Conservation (phyloP, 2,329 filamentous ascomycete species). For the Arachnomyces sp. region DNA sequence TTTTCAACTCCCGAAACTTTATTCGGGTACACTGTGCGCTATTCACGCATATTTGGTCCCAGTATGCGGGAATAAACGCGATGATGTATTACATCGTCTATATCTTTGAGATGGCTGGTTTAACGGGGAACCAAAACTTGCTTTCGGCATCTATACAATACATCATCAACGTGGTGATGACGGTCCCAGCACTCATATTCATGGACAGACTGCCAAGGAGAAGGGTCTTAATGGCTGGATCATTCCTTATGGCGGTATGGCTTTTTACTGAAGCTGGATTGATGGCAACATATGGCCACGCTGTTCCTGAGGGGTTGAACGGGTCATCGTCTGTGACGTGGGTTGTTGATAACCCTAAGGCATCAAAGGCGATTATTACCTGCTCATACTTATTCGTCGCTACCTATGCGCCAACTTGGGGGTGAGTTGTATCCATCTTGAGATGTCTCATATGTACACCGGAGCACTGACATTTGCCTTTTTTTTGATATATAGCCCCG, state of each 20-base stretch:
- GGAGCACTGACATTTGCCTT: slow-evolving; percentile 1
- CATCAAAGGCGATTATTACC: slow-evolving; percentile 51
- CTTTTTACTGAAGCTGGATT: slow-evolving; percentile 27
- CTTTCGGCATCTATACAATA: slow-evolving; percentile 56
- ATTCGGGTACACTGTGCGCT: slow-evolving; percentile 52
- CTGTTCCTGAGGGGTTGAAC: slow-evolving; percentile 18
- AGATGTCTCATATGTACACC: no score
- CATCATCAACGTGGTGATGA: slow-evolving; percentile 54
- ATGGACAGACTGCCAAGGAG: slow-evolving; percentile 54
- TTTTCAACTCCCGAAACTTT: slow-evolving; percentile 45
- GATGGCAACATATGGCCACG: slow-evolving; percentile 20
- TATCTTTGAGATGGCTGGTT: slow-evolving; percentile 45
- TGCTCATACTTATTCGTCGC: slow-evolving; percentile 62
- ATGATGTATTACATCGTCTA: slow-evolving; percentile 40
- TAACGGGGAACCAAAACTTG: slow-evolving; percentile 49
- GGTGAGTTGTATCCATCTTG: slow-evolving; percentile 17
- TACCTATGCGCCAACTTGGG: slow-evolving; percentile 54
- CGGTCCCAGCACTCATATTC: slow-evolving; percentile 52
- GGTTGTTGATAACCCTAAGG: slow-evolving; percentile 16
- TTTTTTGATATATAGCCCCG: slow-evolving; percentile 27
- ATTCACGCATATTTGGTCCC: slow-evolving; percentile 52
- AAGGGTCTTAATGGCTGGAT: slow-evolving; percentile 48
- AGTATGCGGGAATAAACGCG: slow-evolving; percentile 53
- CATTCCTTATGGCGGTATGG: slow-evolving; percentile 47
- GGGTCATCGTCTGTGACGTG: slow-evolving; percentile 11